Conservation (phyloP, 305 asterid genomes). For the Withania somnifera region DNA sequence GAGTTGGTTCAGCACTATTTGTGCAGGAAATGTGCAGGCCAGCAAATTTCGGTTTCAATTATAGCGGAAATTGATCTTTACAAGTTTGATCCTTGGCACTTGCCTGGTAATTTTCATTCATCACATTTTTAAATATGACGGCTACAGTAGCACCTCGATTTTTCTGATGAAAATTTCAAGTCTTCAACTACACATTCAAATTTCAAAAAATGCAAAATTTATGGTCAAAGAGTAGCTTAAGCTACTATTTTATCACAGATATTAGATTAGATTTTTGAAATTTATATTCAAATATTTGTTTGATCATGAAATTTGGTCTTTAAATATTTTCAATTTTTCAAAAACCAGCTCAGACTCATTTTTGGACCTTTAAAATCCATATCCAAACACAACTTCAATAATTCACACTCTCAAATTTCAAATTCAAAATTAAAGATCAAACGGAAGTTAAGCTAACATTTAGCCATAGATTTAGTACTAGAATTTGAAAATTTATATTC, state of each 20-base stretch:
- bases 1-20: conserved; percentile 77
- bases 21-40: conserved; percentile 73
- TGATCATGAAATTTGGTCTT: neutral
- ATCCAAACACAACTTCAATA: neutral
- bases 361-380: neutral
- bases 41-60: conserved; percentile 46
- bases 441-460: neutral
- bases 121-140: too few relatives aligned
- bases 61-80: conserved; percentile 87
- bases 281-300: neutral
- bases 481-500: neutral
- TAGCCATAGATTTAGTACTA: neutral
- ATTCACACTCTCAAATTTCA: neutral
- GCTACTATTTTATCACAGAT: neutral
- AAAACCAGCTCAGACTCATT: neutral
- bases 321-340: neutral
- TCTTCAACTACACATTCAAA: too few relatives aligned
- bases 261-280: neutral
- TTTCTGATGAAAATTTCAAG: too few relatives aligned
- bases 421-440: neutral
- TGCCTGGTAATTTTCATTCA: conserved; percentile 46
- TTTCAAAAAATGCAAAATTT: neutral
- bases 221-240: neutral
- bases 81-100: conserved; percentile 91
- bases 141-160: too few relatives aligned